Conservation (phyloP, 2,329 filamentous ascomycete genomes). For the Chrysosporium queenslandicum region DNA sequence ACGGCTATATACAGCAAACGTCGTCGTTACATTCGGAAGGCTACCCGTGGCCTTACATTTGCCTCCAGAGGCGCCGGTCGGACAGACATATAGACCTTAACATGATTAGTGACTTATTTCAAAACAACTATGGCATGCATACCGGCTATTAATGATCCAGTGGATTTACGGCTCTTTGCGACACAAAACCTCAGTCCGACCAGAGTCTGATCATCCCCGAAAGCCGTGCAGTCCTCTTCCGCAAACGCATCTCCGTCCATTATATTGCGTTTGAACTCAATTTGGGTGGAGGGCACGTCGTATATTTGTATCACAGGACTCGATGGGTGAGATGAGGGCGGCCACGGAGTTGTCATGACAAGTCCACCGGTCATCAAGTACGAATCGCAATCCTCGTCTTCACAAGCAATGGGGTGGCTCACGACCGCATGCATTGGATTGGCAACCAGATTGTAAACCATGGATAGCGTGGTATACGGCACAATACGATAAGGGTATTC, state of each 20-base stretch:
- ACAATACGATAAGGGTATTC: slow-evolving; percentile 3
- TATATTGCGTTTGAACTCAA: slow-evolving; percentile 3
- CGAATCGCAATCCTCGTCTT: background rate
- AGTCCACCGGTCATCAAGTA: slow-evolving; percentile 1
- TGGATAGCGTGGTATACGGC: slow-evolving; percentile 2
- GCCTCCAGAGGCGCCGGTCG: background rate
- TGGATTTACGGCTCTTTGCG: background rate
- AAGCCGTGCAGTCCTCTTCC: background rate
- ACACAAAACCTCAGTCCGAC: background rate
- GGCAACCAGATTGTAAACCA: background rate
- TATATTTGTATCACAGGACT: background rate
- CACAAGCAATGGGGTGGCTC: background rate
- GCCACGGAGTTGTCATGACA: slow-evolving; percentile 6
- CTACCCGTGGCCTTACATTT: background rate
- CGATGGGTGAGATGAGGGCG: background rate
- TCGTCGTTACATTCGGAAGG: background rate
- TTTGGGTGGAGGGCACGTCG: background rate
- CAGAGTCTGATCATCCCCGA: background rate
- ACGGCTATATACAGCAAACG: slow-evolving; percentile 1
- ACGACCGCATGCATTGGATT: slow-evolving; percentile 4
- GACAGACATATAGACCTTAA: slow-evolving; percentile 1
- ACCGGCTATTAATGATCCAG: background rate
- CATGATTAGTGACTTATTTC: background rate
- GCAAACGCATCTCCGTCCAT: background rate
- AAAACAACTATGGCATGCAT: background rate